Percentiles rank a stretch among this genome's conserved stretches.
Conservation (phyloP, 2,329 filamentous ascomycete species). For the Aspergillus quadrilineatus region DNA sequence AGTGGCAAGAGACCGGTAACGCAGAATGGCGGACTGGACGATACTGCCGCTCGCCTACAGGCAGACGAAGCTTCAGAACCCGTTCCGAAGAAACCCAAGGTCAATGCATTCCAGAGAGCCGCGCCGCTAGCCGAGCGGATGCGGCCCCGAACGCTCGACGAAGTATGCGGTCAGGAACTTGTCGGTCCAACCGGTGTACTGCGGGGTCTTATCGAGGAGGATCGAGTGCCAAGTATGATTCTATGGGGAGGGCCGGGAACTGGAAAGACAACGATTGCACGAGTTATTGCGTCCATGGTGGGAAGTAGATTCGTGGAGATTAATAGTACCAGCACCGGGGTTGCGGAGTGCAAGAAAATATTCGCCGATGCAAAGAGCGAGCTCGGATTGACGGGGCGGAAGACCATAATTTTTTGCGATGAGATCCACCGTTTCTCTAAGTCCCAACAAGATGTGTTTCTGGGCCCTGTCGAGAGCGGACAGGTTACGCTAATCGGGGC, state of each 20-base stretch:
- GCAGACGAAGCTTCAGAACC: conserved; percentile 37
- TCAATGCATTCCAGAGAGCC: conserved; percentile 61
- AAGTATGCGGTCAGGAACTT: conserved; percentile 87
- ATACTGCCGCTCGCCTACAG: conserved; percentile 20
- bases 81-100: conserved; percentile 65
- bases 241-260: conserved; percentile 64
- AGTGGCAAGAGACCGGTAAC: conserved; percentile 35
- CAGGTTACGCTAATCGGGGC: conserved; percentile 90
- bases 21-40: conserved; percentile 25
- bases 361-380: conserved; percentile 83
- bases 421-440: conserved; percentile 93
- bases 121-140: conserved; percentile 92
- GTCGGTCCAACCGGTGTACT: conserved; percentile 83
- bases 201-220: conserved; percentile 78
- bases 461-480: conserved; percentile 87
- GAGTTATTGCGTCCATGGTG: conserved; percentile 80
- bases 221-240: conserved; percentile 90
- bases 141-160: conserved; percentile 78
- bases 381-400: conserved; percentile 74
- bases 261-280: conserved; percentile 69
- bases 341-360: conserved; percentile 88
- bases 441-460: conserved; percentile 89
- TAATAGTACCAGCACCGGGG: conserved; percentile 85
- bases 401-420: conserved; percentile 96
- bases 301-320: conserved; percentile 90